phyloP scores from a whole-genome alignment of 2,329 filamentous ascomycete genomes.

The Teratosphaeria viscida region DNA sequence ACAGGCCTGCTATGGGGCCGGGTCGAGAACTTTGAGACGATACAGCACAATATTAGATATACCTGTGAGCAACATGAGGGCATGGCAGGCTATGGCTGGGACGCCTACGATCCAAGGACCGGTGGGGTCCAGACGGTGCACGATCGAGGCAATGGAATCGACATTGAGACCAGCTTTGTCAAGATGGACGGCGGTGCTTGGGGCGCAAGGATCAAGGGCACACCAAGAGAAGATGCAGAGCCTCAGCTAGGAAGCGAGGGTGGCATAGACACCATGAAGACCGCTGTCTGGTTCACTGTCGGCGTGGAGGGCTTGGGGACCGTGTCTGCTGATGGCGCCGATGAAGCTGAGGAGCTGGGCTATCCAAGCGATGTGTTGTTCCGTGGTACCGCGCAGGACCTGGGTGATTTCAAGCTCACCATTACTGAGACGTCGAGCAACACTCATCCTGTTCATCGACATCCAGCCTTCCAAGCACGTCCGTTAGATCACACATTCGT shows the following conservation, averaged over 20 bases:
- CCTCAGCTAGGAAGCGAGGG: conserved; percentile 19
- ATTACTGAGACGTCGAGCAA: conserved; percentile 62
- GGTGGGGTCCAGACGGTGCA: conserved; percentile 86
- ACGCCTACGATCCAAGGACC: conserved; percentile 82
- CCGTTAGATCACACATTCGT: conserved; percentile 69
- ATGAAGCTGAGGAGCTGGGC: conserved; percentile 46
- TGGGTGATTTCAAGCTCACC: conserved; percentile 72
- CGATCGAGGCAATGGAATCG: conserved; percentile 76
- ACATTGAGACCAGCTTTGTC: conserved; percentile 86
- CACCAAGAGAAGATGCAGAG: conserved; percentile 57
- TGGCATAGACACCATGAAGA: conserved; percentile 49
- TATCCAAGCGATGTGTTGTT: conserved; percentile 55
- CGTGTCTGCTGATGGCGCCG: conserved; percentile 49
- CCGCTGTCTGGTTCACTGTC: conserved; percentile 71
- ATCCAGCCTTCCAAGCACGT: conserved; percentile 57
- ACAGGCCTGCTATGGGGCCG: conserved; percentile 82
- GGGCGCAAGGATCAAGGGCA: conserved; percentile 79
- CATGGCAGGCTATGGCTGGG: conserved; percentile 95
- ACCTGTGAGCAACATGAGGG: conserved; percentile 93
- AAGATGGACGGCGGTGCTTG: conserved; percentile 82
- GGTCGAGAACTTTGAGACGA: conserved; percentile 64
- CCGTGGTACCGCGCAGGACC: conserved; percentile 55
- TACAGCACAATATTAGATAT: conserved; percentile 74
- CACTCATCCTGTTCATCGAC: conserved; percentile 44
- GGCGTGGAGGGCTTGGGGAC: conserved; percentile 64